A percentile compares a stretch with the other conserved stretches of the same genome.
Evolutionary conservation across 345 rosid genomes (phyloP).

Genomic region (Syzygium oleosum): DNA sequence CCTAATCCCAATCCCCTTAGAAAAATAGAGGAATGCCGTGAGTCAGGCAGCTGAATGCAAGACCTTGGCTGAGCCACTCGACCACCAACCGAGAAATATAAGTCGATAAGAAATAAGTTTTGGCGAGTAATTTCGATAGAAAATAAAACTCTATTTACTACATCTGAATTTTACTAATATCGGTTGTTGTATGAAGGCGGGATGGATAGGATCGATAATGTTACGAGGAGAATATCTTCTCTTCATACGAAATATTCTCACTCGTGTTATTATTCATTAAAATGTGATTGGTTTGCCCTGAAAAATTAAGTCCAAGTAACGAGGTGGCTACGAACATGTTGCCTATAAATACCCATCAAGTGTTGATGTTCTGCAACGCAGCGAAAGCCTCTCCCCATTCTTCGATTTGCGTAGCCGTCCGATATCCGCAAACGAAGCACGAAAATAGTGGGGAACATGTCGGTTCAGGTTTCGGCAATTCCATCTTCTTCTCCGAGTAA

Average conservation of each 20-base stretch:
- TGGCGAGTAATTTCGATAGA: not conserved
- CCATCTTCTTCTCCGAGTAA: not conserved
- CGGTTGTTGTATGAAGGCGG: rapidly evolving
- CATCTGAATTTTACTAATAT: not conserved
- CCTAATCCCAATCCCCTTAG: no score
- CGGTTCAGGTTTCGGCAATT: not conserved
- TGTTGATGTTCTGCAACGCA: not conserved
- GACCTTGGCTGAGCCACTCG: no score
- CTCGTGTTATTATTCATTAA: not conserved
- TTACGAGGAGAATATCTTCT: not conserved
- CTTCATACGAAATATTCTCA: not conserved
- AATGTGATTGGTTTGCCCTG: not conserved
- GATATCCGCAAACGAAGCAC: not conserved
- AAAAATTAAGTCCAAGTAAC: not conserved
- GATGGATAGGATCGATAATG: not conserved
- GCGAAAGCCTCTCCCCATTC: not conserved
- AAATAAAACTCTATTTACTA: not conserved
- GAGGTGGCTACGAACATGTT: not conserved
- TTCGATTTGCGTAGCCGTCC: not conserved
- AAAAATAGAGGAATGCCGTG: not conserved
- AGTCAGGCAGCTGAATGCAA: not conserved
- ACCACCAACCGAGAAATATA: no score
- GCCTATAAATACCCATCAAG: not conserved
- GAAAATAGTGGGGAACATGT: not conserved
- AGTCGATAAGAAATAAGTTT: no score